These are phyloP conservation scores for Striga asiatica DNA, from an alignment of 257 asterid genomes.

Conservation along the genomic window DNA sequence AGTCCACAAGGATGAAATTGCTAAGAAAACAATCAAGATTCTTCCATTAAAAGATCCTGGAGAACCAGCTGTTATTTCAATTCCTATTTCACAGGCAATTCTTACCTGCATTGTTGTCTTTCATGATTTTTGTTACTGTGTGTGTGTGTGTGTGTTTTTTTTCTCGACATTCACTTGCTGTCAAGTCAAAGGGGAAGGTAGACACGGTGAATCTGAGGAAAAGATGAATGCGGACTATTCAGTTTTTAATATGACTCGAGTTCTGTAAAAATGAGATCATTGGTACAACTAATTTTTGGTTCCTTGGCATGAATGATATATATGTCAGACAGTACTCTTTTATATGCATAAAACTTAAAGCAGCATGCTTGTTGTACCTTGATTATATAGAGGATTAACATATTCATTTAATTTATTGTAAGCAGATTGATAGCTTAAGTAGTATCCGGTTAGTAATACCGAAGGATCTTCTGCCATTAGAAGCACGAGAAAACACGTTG, in stretches of 20 bases:
- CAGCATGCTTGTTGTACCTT: not conserved
- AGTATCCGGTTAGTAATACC: constrained; percentile 67
- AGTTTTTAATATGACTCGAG: not conserved
- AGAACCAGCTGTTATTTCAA: constrained; percentile 72
- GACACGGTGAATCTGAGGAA: not conserved
- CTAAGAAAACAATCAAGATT: constrained; percentile 45
- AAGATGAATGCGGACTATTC: not conserved
- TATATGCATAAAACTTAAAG: not conserved
- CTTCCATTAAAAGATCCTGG: constrained; percentile 72
- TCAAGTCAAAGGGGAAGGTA: not conserved
- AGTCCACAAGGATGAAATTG: constrained; percentile 58
- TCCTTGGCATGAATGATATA: not conserved
- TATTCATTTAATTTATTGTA: not conserved
- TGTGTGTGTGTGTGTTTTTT: not conserved
- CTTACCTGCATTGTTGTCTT: constrained; percentile 4
- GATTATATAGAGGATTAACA: constrained; percentile 3
- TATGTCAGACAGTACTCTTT: not conserved
- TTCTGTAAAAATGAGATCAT: not conserved
- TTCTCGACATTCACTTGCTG: constrained; percentile 7
- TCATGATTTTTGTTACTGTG: not conserved
- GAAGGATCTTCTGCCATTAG: constrained; percentile 78
- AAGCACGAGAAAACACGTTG: constrained; percentile 82
- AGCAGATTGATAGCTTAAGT: constrained; percentile 73
- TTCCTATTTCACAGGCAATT: constrained; percentile 80
- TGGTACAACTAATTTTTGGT: not conserved